Evolutionary conservation across 768 basidiomycete species (phyloP), one percentile per base, ranked within the genome.

Genomic region (Agaricus bisporus): DNA sequence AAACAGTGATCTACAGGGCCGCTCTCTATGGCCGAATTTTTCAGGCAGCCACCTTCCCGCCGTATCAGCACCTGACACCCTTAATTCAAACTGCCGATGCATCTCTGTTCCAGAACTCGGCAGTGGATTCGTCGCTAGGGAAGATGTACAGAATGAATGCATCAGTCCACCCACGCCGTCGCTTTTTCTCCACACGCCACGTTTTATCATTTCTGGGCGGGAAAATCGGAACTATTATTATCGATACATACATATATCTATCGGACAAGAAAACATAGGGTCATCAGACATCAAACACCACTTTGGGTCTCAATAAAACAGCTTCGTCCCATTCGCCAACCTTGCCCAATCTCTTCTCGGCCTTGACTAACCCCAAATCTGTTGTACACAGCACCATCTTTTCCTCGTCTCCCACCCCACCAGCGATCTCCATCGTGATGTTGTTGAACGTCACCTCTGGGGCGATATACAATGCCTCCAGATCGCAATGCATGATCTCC

Each of bases 401-500:
- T 47, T 61, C 52, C 5, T 56, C 52, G 26, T 47, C 56, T n/a
- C 53, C 59, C 47, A 57, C 58, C 37, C 56, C 56, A 41, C 49
- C 49, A n/a, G 43, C 49, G 47, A 77, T 73, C 28, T 79, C 74
- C 81, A 84, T 80, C 44, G 61, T 64, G 1, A 55, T 51, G 0
- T 59, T 56, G 49, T 77, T 70, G 41, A 75, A 83, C 32, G 48
- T 49, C 0, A 72, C 68, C 15, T 76, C 77, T 4, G 74, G 73
- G 1, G 66, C 57, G 41, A 74, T 70, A 44, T 77, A 76, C 9
- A 78, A 60, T 15, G 77, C 70, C 61, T 82, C 79, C 55, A 85
- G 60, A 58, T 84, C 82, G 49, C 76, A 78, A 2, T 74, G 77
- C 1, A 78, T 79, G 43, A 85, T 70, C 48, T 77, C 78, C 63